A percentile compares a stretch with the other conserved stretches of the same genome.
phyloP scores from a whole-genome alignment of 1,139 yeast genomes.

The Protomyces inundatus region DNA sequence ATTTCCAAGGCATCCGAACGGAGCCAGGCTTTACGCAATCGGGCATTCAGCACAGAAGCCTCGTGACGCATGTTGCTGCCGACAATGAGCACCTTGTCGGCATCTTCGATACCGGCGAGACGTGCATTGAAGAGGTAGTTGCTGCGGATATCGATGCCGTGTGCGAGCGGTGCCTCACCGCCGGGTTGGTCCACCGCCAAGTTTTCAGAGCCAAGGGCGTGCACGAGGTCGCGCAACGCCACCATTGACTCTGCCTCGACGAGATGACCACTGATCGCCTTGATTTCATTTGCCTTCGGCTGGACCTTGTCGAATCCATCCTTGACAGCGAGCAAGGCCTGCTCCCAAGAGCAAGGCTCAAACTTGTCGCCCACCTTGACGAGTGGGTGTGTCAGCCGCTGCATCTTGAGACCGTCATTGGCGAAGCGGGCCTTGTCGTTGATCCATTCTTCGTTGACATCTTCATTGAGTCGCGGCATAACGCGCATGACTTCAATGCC shows the following conservation, averaged over 20 bases:
- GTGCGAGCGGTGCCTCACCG: conserved; percentile 55
- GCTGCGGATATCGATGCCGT: conserved; percentile 70
- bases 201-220: conserved; percentile 75
- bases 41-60: conserved; percentile 81
- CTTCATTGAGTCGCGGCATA: conserved; percentile 79
- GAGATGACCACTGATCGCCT: conserved; percentile 78
- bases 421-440: conserved; percentile 84
- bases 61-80: conserved; percentile 89
- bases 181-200: conserved; percentile 64
- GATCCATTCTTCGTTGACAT: conserved; percentile 87
- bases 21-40: conserved; percentile 81
- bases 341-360: conserved; percentile 81
- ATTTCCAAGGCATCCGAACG: conserved; percentile 58
- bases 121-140: conserved; percentile 77
- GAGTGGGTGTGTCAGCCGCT: conserved; percentile 77
- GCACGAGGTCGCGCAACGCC: conserved; percentile 71
- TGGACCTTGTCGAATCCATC: conserved; percentile 54
- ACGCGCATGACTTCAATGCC: conserved; percentile 88
- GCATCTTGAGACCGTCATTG: conserved; percentile 79
- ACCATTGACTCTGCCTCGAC: conserved; percentile 80
- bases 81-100: conserved; percentile 70
- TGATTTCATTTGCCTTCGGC: conserved; percentile 67
- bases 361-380: conserved; percentile 67
- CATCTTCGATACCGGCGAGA: conserved; percentile 73
- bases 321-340: conserved; percentile 67